Conservation (phyloP, 305 asterid species). For the Caryopteris hybrid region DNA sequence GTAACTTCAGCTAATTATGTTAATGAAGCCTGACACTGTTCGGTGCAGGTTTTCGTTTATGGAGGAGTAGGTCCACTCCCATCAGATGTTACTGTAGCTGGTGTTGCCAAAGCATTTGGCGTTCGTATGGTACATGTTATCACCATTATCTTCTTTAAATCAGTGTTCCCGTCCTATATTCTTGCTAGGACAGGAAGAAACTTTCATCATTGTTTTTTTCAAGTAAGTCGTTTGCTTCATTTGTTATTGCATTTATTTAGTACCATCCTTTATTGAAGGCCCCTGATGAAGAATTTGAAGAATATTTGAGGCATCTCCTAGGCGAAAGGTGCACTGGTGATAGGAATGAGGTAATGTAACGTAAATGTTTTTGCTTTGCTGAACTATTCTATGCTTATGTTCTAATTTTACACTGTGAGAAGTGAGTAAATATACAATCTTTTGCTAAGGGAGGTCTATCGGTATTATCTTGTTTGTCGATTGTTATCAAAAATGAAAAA, state of each 20-base stretch:
- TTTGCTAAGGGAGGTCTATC: no score
- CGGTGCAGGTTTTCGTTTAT: conserved; percentile 74
- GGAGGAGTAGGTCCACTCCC: conserved; percentile 91
- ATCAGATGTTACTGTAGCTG: conserved; percentile 79
- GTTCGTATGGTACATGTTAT: conserved; percentile 50
- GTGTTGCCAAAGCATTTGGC: conserved; percentile 90
- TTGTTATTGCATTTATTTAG: background rate
- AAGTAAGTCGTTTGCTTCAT: background rate
- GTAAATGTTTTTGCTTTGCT: background rate
- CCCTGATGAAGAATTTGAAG: conserved; percentile 97
- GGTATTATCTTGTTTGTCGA: no score
- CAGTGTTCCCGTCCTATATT: background rate
- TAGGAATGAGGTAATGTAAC: conserved; percentile 64
- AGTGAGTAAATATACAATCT: no score
- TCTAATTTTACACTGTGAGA: no score
- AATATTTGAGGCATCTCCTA: conserved; percentile 65
- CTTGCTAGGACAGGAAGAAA: background rate
- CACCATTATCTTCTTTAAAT: background rate
- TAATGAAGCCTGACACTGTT: background rate
- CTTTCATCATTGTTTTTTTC: background rate
- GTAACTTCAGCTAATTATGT: background rate
- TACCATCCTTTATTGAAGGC: conserved; percentile 38
- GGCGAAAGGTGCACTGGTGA: conserved; percentile 83
- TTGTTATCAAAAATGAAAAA: background rate
- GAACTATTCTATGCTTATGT: no score